Conservation (phyloP, 805 yeast genomes). For the Candida corydali region DNA sequence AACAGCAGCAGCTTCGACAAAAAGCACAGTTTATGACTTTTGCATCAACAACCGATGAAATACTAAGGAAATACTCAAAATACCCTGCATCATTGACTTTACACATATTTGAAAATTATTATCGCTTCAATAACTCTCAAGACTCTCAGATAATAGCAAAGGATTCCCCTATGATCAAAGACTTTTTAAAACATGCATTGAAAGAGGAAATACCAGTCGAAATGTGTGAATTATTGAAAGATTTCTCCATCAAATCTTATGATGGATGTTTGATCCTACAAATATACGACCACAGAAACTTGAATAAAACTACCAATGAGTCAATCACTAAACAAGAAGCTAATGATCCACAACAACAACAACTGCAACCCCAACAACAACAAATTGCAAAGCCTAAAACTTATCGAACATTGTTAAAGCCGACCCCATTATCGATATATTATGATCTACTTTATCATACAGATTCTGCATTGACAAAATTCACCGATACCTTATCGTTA, state of each 20-base stretch:
- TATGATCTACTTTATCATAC: conserved; percentile 83
- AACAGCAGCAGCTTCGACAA: conserved; percentile 17
- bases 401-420: conserved; percentile 72
- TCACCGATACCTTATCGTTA: conserved; percentile 74
- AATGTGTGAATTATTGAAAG: conserved; percentile 82
- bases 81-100: conserved; percentile 80
- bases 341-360: conserved; percentile 6
- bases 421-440: conserved; percentile 76
- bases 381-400: conserved; percentile 54
- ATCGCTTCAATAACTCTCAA: conserved; percentile 80
- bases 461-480: conserved; percentile 66
- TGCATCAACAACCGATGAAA: conserved; percentile 66
- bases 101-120: conserved; percentile 89
- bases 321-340: conserved; percentile 1
- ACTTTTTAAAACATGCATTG: conserved; percentile 75
- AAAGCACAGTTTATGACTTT: conserved; percentile 46
- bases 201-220: conserved; percentile 84
- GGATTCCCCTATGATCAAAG: conserved; percentile 70
- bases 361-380: conserved; percentile 5
- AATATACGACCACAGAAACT: conserved; percentile 78
- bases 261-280: conserved; percentile 88
- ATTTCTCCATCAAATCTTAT: conserved; percentile 76
- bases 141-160: conserved; percentile 80
- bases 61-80: conserved; percentile 71
- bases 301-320: conserved; percentile 16